Conservation (phyloP, 257 asterid species). For the Solanum pinnatisectum region DNA sequence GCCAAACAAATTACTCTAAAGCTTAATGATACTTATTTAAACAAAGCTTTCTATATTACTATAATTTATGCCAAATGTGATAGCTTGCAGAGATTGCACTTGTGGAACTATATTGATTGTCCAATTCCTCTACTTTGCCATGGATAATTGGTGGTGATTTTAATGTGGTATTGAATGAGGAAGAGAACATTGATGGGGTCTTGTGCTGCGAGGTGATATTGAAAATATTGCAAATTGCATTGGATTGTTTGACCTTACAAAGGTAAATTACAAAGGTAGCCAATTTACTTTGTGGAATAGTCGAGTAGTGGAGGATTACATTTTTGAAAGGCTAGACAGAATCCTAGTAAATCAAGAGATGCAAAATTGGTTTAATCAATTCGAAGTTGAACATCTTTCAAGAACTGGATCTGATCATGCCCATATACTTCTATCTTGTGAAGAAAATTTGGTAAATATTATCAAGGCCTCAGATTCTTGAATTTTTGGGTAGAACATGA, state of each 20-base stretch:
- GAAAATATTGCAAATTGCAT: background rate
- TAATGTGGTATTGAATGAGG: too few relatives aligned
- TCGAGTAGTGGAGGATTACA: background rate
- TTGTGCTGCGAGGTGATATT: fast-evolving
- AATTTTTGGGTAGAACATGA: background rate
- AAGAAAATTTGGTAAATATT: too few relatives aligned
- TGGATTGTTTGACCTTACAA: background rate
- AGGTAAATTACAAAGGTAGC: background rate
- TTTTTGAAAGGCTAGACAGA: background rate
- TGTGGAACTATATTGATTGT: background rate
- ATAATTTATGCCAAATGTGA: background rate
- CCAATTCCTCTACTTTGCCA: background rate
- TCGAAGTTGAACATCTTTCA: background rate
- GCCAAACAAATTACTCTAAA: background rate
- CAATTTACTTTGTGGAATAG: background rate
- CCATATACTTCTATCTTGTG: background rate
- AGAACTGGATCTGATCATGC: background rate
- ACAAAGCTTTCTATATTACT: too few relatives aligned
- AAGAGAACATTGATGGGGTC: too few relatives aligned
- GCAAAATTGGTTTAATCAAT: too few relatives aligned
- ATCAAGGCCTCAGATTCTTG: background rate
- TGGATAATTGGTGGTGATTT: too few relatives aligned
- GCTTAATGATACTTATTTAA: too few relatives aligned
- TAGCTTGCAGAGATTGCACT: background rate
- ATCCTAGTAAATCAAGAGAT: background rate